Evolutionary conservation across 176 grass and related monocot species (phyloP).

Genomic region (Rhynchospora tenuis): DNA sequence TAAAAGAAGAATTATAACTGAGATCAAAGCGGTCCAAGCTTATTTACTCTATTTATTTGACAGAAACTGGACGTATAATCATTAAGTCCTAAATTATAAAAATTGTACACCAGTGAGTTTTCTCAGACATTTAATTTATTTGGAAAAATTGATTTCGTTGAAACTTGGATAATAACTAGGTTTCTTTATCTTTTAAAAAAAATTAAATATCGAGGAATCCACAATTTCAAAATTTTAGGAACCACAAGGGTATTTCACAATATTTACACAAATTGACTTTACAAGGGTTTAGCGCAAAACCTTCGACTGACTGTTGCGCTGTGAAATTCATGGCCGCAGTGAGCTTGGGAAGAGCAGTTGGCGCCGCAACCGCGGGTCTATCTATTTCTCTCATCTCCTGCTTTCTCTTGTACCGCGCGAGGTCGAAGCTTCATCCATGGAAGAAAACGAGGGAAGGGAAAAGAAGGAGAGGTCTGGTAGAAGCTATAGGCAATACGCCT

Average conservation of each 20-base stretch:
- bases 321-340: constrained; percentile 45
- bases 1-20: too few relatives aligned
- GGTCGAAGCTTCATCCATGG: constrained; percentile 16
- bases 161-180: too few relatives aligned
- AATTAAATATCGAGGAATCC: too few relatives aligned
- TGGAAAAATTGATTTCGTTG: too few relatives aligned
- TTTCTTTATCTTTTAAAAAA: too few relatives aligned
- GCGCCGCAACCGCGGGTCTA: constrained; percentile 34
- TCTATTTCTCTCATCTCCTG: constrained; percentile 52
- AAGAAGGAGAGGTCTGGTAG: constrained; percentile 56
- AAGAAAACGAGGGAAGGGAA: constrained; percentile 2
- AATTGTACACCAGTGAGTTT: too few relatives aligned
- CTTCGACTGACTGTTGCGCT: background rate
- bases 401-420: constrained; percentile 31
- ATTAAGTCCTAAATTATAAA: too few relatives aligned
- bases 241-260: background rate
- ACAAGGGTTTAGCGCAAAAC: background rate
- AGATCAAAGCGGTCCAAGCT: too few relatives aligned
- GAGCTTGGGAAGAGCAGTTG: constrained; percentile 26
- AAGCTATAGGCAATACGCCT: constrained; percentile 72
- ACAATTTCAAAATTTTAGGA: background rate
- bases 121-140: too few relatives aligned
- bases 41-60: too few relatives aligned
- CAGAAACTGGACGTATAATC: too few relatives aligned
- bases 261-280: background rate